Percentiles rank a stretch among this genome's conserved stretches.
These are phyloP conservation scores for Eleusine indica DNA, from an alignment of 176 grass and related monocot genomes.

Conservation along the genomic window DNA sequence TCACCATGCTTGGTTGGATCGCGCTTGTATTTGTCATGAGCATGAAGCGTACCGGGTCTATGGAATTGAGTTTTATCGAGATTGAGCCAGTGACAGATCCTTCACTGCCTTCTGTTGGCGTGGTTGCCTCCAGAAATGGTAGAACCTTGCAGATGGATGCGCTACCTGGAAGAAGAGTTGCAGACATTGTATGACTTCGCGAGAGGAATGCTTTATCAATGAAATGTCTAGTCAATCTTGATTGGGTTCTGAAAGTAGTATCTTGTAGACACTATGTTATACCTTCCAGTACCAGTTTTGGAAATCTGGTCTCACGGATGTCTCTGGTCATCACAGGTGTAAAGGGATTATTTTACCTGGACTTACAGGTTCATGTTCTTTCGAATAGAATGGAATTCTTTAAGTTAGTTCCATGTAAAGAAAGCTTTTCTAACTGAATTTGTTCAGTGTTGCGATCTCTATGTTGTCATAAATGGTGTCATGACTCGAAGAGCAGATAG, in stretches of 20 bases:
- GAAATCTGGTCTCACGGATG: background rate
- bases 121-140: conserved; percentile 53
- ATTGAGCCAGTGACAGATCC: conserved; percentile 74
- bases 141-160: conserved; percentile 62
- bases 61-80: conserved; percentile 79
- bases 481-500: background rate
- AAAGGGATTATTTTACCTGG: conserved; percentile 35
- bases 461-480: background rate
- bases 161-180: conserved; percentile 62
- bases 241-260: conserved; percentile 26
- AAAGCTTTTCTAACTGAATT: conserved; percentile 9
- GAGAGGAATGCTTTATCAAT: background rate
- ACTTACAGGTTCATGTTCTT: conserved; percentile 37
- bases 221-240: conserved; percentile 20
- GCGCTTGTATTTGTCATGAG: conserved; percentile 78
- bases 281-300: conserved; percentile 29
- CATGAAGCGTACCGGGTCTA: conserved; percentile 73
- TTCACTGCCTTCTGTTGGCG: conserved; percentile 60
- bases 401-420: background rate
- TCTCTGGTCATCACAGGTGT: conserved; percentile 2
- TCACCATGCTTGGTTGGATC: conserved; percentile 88
- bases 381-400: conserved; percentile 1
- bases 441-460: background rate
- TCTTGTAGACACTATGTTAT: conserved; percentile 21
- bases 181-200: conserved; percentile 53